Percentiles rank a stretch among this genome's conserved stretches.
phyloP scores from a whole-genome alignment of 805 yeast genomes.

The Teunomyces aglyptinius region DNA sequence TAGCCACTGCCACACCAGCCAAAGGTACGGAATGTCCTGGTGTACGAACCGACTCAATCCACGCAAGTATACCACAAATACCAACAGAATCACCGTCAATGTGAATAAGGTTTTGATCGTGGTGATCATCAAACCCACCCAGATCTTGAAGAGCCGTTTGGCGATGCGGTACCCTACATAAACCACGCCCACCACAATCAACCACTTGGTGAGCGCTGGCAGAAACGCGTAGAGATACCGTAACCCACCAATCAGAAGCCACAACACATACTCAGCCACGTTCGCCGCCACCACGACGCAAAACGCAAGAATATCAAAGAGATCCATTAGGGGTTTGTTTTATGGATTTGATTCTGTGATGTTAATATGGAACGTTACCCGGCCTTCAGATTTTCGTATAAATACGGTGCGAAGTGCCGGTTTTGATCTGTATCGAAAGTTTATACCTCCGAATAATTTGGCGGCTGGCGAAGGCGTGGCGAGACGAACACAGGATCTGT shows the following conservation, averaged over 20 bases:
- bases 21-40: constrained; percentile 14
- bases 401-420: not conserved
- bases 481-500: constrained; percentile 13
- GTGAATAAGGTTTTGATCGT: constrained; percentile 18
- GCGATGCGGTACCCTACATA: constrained; percentile 20
- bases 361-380: constrained; percentile 16
- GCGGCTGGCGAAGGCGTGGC: constrained; percentile 20
- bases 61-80: constrained; percentile 18
- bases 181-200: constrained; percentile 11
- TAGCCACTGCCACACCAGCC: not conserved
- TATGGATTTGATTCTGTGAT: not conserved
- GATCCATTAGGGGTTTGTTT: not conserved
- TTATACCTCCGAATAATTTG: constrained; percentile 37
- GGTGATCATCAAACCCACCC: constrained; percentile 20
- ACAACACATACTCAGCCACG: constrained; percentile 11
- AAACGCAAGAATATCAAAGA: constrained; percentile 11
- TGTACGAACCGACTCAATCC: constrained; percentile 20
- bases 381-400: constrained; percentile 4
- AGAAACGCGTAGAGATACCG: not conserved
- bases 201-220: constrained; percentile 10
- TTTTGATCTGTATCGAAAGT: constrained; percentile 25
- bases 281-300: constrained; percentile 11
- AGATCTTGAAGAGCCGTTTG: constrained; percentile 16
- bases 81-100: constrained; percentile 12
- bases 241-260: constrained; percentile 10